Conservation (phyloP, 2,329 filamentous ascomycete species). For the Seiridium cupressi region DNA sequence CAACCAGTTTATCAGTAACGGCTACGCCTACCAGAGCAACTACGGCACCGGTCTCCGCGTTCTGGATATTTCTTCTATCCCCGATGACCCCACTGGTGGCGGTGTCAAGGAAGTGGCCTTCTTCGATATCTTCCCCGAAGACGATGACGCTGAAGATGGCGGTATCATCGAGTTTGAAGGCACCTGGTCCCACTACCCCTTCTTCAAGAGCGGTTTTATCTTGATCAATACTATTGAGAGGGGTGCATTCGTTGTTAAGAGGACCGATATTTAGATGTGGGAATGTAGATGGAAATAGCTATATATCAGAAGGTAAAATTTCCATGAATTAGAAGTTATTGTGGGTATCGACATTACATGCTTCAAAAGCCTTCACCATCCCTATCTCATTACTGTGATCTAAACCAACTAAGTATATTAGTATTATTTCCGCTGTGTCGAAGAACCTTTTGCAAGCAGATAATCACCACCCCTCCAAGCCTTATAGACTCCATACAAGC, state of each 20-base stretch:
- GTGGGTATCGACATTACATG: neutral
- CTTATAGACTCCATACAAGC: constrained; percentile 45
- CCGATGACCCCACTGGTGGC: constrained; percentile 40
- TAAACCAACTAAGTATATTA: neutral
- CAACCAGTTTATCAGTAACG: constrained; percentile 46
- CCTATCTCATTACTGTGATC: neutral
- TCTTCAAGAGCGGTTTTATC: constrained; percentile 47
- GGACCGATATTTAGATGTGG: constrained; percentile 3
- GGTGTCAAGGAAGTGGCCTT: constrained; percentile 44
- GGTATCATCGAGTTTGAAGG: constrained; percentile 39
- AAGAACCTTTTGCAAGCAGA: constrained; percentile 29
- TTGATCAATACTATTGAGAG: constrained; percentile 52
- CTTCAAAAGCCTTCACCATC: neutral
- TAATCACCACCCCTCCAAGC: constrained; percentile 45
- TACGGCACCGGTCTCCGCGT: constrained; percentile 47
- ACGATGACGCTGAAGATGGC: constrained; percentile 37
- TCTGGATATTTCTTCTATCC: constrained; percentile 33
- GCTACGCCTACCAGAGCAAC: constrained; percentile 46
- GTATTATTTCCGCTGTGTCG: constrained; percentile 5
- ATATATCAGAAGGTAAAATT: neutral
- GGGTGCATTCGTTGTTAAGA: constrained; percentile 47
- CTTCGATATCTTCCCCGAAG: constrained; percentile 51
- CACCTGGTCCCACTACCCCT: constrained; percentile 48
- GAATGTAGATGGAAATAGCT: neutral
- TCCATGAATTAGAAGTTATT: neutral